Percentiles rank a stretch among this genome's conserved stretches.
Conservation (phyloP, 2,329 filamentous ascomycete genomes). For the Monilinia aucupariae region DNA sequence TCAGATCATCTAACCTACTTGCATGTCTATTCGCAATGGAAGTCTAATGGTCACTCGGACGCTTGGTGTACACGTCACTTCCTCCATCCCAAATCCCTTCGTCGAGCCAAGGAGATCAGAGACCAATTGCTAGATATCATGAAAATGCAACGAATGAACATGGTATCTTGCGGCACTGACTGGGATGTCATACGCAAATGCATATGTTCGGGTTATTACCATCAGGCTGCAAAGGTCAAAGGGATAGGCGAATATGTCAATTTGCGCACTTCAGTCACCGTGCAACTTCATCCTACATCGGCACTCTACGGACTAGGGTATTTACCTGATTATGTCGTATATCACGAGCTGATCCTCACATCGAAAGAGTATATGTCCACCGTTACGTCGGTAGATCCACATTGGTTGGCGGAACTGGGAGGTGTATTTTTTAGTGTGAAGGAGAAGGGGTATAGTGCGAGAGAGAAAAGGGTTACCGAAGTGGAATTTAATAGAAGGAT, state of each 20-base stretch:
- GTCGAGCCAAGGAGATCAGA: conserved; percentile 86
- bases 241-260: conserved; percentile 98
- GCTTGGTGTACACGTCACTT: conserved; percentile 93
- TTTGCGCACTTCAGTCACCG: conserved; percentile 84
- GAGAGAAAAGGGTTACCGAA: conserved; percentile 82
- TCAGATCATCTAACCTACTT: conserved; percentile 94
- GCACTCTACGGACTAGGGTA: conserved; percentile 90
- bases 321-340: conserved; percentile 93
- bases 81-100: conserved; percentile 87
- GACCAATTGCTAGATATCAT: conserved; percentile 94
- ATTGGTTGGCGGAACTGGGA: conserved; percentile 93
- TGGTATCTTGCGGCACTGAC: conserved; percentile 87
- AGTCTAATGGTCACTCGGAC: conserved; percentile 81
- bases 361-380: conserved; percentile 98
- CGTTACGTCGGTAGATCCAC: conserved; percentile 90
- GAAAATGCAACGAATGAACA: conserved; percentile 82
- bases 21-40: conserved; percentile 95
- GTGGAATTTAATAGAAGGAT: conserved; percentile 88
- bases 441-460: conserved; percentile 89
- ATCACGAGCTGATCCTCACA: conserved; percentile 95
- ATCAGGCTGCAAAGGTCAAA: conserved; percentile 93
- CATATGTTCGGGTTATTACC: conserved; percentile 96
- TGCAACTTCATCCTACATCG: conserved; percentile 90
- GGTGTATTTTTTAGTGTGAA: conserved; percentile 97
- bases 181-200: conserved; percentile 95